A percentile compares a stretch with the other conserved stretches of the same genome.
Evolutionary conservation across 352 stramenopile genomes (phyloP).

Genomic region (Phytophthora cajani): DNA sequence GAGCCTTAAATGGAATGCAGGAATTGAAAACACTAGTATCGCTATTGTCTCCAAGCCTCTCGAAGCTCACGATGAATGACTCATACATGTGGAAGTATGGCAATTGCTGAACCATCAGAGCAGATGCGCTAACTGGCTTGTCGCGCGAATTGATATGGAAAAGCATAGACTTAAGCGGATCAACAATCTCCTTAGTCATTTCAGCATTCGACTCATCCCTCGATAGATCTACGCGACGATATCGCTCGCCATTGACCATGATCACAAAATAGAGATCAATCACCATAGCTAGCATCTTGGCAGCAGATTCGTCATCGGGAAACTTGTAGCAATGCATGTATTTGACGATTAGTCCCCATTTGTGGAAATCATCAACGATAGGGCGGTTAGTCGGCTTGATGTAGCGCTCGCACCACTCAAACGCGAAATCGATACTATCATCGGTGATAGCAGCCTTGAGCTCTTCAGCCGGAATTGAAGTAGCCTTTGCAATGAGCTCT

Average conservation of each 20-base stretch:
- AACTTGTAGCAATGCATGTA: conserved; percentile 5
- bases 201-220: conserved; percentile 2
- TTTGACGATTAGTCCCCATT: background rate
- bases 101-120: background rate
- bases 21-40: background rate
- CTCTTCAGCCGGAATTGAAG: background rate
- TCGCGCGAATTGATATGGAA: background rate
- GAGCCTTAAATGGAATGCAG: background rate
- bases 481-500: background rate
- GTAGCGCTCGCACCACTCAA: background rate
- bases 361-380: background rate
- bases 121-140: background rate
- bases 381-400: background rate
- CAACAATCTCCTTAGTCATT: background rate
- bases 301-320: background rate
- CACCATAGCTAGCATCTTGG: background rate
- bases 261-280: conserved; percentile 1
- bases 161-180: background rate
- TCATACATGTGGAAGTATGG: background rate
- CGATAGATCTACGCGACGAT: background rate
- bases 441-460: background rate
- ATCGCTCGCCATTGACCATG: conserved; percentile 1
- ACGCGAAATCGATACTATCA: background rate
- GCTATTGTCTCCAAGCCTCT: background rate
- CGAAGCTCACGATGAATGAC: background rate